Conservation (phyloP, 148 eudicot genomes). For the Amaranthus cruentus region DNA sequence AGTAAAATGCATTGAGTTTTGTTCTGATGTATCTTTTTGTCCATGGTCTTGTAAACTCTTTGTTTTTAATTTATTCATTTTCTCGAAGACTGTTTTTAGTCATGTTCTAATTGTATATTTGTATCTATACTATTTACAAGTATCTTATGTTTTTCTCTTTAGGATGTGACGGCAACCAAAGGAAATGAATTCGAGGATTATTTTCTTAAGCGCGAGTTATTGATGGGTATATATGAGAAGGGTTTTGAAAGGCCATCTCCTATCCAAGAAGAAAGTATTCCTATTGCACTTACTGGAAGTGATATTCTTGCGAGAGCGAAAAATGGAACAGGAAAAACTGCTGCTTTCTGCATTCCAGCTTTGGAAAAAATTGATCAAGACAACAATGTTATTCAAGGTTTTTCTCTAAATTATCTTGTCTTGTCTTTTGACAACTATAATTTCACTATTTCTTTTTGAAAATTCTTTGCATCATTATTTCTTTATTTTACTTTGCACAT, state of each 20-base stretch:
- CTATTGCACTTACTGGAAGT: constrained; percentile 80
- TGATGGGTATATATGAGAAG: constrained; percentile 85
- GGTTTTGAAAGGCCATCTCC: constrained; percentile 90
- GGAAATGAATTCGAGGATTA: constrained; percentile 95
- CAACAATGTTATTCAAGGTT: constrained; percentile 86
- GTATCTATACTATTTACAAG: not conserved
- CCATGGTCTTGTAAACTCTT: not conserved
- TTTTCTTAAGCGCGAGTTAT: constrained; percentile 72
- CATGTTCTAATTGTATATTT: not conserved
- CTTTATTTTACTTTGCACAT: not conserved
- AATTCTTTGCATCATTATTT: not conserved
- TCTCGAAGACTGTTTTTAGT: not conserved
- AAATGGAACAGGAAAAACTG: constrained; percentile 92
- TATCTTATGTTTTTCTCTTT: not conserved
- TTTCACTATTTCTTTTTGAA: not conserved
- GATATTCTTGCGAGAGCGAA: constrained; percentile 91
- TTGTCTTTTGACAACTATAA: not conserved
- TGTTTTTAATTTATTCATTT: not conserved
- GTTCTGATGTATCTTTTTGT: not conserved
- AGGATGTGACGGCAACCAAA: constrained; percentile 98
- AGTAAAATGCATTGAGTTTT: no score
- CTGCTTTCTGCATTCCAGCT: constrained; percentile 83
- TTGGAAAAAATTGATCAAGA: constrained; percentile 82
- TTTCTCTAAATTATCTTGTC: not conserved
- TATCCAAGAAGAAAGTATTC: constrained; percentile 84